Evolutionary conservation across 768 basidiomycete species (phyloP).

Genomic region (Cyathus striatus): DNA sequence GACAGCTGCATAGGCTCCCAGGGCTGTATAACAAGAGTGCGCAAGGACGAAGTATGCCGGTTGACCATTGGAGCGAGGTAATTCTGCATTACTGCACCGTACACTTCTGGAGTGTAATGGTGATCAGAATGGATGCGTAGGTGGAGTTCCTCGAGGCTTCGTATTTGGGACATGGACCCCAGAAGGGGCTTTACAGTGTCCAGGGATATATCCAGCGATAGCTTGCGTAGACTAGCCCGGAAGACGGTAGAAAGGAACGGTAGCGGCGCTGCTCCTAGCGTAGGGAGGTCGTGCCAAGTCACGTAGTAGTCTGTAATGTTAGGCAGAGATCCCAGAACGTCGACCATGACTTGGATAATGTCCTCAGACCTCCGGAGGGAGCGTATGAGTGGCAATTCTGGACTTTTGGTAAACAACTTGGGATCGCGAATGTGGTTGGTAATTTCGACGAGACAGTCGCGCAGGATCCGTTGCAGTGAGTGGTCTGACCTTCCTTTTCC

Average conservation of each 20-base stretch:
- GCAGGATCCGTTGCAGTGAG: constrained; percentile 17
- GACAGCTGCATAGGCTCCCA: constrained; percentile 42
- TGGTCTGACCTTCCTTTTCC: constrained; percentile 7
- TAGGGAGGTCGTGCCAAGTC: constrained; percentile 39
- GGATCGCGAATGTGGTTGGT: constrained; percentile 27
- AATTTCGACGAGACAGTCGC: constrained; percentile 23
- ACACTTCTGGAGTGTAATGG: constrained; percentile 12
- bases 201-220: constrained; percentile 38
- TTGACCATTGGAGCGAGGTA: constrained; percentile 35
- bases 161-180: constrained; percentile 19
- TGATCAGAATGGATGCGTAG: constrained; percentile 37
- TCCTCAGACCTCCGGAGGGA: constrained; percentile 29
- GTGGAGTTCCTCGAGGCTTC: constrained; percentile 34
- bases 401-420: constrained; percentile 16
- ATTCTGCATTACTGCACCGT: constrained; percentile 23
- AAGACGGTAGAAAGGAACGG: constrained; percentile 31
- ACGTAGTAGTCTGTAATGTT: constrained; percentile 46
- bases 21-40: constrained; percentile 32
- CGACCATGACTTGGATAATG: constrained; percentile 32
- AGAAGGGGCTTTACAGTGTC: constrained; percentile 33
- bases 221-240: constrained; percentile 29
- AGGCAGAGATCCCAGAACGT: constrained; percentile 37
- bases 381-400: constrained; percentile 20
- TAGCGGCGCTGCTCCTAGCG: constrained; percentile 10
- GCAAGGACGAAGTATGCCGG: constrained; percentile 27